Conservation (phyloP, 257 asterid species). For the Jasminum sambac region DNA sequence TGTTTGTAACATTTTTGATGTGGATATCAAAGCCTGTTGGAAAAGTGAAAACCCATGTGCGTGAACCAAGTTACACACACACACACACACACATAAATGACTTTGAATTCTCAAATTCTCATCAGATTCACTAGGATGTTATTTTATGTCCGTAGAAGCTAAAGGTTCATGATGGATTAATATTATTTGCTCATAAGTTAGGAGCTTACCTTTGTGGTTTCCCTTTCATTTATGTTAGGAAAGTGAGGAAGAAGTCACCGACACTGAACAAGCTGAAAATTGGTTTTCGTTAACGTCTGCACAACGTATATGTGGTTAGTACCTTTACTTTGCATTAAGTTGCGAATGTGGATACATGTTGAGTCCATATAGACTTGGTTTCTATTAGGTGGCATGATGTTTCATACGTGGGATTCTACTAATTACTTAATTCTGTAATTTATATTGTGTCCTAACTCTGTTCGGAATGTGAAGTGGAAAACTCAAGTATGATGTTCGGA, state of each 20-base stretch:
- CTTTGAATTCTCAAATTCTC: background rate
- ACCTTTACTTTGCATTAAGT: slow-evolving; percentile 13
- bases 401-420: background rate
- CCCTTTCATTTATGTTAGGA: slow-evolving; percentile 55
- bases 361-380: slow-evolving; percentile 11
- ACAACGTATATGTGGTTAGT: slow-evolving; percentile 94
- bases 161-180: slow-evolving; percentile 20
- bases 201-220: slow-evolving; percentile 19
- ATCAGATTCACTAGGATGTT: background rate
- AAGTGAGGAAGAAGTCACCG: slow-evolving; percentile 97
- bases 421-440: too few species aligned
- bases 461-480: background rate
- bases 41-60: slow-evolving; percentile 2
- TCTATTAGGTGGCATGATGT: slow-evolving; percentile 8
- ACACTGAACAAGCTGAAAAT: slow-evolving; percentile 98
- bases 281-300: slow-evolving; percentile 99
- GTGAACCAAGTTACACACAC: slow-evolving; percentile 16
- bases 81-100: too few species aligned
- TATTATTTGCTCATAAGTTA: slow-evolving; percentile 19
- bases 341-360: slow-evolving; percentile 10
- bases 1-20: background rate
- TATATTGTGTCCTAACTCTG: background rate
- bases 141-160: background rate
- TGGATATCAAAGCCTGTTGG: slow-evolving; percentile 9
- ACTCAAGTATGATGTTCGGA: background rate